Conservation (phyloP, 495 filamentous ascomycete species). For the Penicillium verhagenii region DNA sequence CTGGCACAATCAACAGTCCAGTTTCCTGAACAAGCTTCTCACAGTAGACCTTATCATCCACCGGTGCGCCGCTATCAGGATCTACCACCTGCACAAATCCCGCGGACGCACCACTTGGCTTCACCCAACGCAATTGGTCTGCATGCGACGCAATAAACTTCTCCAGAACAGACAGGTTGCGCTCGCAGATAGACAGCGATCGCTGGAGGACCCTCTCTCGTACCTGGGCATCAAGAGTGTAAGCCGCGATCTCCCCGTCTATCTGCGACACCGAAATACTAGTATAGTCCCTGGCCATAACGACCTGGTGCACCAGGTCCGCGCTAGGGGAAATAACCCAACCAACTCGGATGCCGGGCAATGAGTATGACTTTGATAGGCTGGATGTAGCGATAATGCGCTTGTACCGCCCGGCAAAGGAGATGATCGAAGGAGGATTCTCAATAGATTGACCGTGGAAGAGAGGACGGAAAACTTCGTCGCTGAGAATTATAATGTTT, state of each 20-base stretch:
- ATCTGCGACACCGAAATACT: slow-evolving; percentile 76
- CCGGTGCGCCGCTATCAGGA: slow-evolving; percentile 46
- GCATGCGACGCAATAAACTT: slow-evolving; percentile 59
- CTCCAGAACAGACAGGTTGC: slow-evolving; percentile 61
- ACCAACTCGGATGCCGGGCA: slow-evolving; percentile 74
- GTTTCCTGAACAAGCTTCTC: slow-evolving; percentile 58
- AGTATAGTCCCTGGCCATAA: slow-evolving; percentile 68
- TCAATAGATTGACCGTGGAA: slow-evolving; percentile 61
- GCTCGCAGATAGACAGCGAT: slow-evolving; percentile 61
- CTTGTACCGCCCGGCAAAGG: slow-evolving; percentile 60
- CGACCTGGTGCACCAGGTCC: slow-evolving; percentile 56
- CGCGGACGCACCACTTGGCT: slow-evolving; percentile 72
- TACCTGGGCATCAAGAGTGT: slow-evolving; percentile 58
- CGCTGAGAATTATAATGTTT: slow-evolving; percentile 63
- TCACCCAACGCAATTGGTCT: slow-evolving; percentile 58
- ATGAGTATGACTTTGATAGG: slow-evolving; percentile 74
- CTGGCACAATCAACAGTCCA: slow-evolving; percentile 71
- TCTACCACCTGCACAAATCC: slow-evolving; percentile 64
- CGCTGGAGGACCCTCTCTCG: slow-evolving; percentile 58
- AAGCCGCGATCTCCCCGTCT: slow-evolving; percentile 70
- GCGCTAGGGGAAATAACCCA: slow-evolving; percentile 67
- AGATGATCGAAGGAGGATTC: slow-evolving; percentile 62
- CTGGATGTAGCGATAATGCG: slow-evolving; percentile 65
- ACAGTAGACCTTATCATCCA: slow-evolving; percentile 68
- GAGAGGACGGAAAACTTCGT: slow-evolving; percentile 80